A percentile compares a stretch with the other conserved stretches of the same genome.
phyloP scores from a whole-genome alignment of 2,329 filamentous ascomycete species.

The Diaporthe humulicola region DNA sequence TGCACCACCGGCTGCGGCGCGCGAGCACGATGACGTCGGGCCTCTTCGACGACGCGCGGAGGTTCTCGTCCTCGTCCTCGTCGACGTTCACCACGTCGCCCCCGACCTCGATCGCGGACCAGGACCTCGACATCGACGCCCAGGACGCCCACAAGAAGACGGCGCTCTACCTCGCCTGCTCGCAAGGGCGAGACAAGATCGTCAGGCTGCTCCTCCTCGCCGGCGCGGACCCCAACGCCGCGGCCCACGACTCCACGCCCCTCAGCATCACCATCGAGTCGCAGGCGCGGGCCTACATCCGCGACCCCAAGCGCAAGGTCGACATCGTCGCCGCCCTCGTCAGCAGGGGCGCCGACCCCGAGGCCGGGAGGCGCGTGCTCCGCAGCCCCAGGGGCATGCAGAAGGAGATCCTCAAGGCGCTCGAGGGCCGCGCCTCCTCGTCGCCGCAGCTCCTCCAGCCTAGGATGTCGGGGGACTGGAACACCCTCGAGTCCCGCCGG shows the following conservation, averaged over 20 bases:
- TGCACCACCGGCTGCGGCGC: conserved; percentile 10
- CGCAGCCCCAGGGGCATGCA: background rate
- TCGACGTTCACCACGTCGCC: background rate
- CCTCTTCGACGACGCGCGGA: background rate
- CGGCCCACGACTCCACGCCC: background rate
- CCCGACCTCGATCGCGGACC: background rate
- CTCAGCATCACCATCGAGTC: conserved; percentile 29
- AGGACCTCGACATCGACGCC: conserved; percentile 34
- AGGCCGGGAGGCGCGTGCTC: background rate
- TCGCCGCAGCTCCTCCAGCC: background rate
- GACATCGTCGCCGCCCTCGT: conserved; percentile 14
- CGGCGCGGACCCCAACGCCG: conserved; percentile 28
- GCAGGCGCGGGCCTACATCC: background rate
- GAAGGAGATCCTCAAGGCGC: background rate
- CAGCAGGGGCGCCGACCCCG: conserved; percentile 5
- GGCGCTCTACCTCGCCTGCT: conserved; percentile 30
- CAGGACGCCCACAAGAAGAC: conserved; percentile 30
- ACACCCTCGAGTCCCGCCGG: background rate
- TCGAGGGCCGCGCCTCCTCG: conserved; percentile 18
- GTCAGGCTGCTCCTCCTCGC: conserved; percentile 29
- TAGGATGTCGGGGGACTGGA: background rate
- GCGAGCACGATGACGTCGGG: background rate
- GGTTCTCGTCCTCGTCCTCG: conserved; percentile 17
- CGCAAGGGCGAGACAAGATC: conserved; percentile 9
- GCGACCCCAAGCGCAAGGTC: background rate